Base-by-base conservation (phyloP, 768 basidiomycete species). In the Lactarius trivialis region DNA sequence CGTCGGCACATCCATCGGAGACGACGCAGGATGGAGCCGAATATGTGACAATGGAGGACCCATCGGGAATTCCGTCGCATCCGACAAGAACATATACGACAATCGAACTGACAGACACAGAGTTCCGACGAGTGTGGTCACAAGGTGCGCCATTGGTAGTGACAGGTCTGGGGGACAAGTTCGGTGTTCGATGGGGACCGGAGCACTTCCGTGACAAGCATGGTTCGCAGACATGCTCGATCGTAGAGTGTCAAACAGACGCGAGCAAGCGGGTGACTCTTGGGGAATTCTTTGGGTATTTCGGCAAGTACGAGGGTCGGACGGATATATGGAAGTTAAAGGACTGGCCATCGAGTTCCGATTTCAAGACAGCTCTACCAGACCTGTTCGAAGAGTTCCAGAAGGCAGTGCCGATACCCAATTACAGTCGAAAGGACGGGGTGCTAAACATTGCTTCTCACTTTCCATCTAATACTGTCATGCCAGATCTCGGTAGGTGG, bases 261-360 rank as follows among this genome's bases (percentile, higher is more conserved):
- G 70, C 72, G 55, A 88, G 82, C 68, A 81, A 79, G 65, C 75
- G 79, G 9, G 79, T 83, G 7, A 87, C 82, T 0, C 85, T 98
- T 6, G 80, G 77, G 7, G 82, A 88, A 58, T 98, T 97, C 75
- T 97, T 98, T 70, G 74, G 75, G 12, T 72, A 74, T 73, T 97
- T 96, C 71, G 91, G 91, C 60, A 76, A 81, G 55, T 86, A 86
- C 58, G 79, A 79, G 64, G 82, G 72, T 7, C 76, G 84, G 56
- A 75, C 68, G 24, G 79, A 81, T 33, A 85, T 81, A 58, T 79
- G 84, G 84, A 93, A 93, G 73, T 73, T 94, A 64, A 93, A 92
- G 82, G 95, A 98, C 74, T 98, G 95, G 94, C 95, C 95, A 4
- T 83, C 91, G 0, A 86, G 88, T 9, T 81, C 83, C 2, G 93